phyloP scores from a whole-genome alignment of 495 filamentous ascomycete species.

The Neurospora tetrasperma region DNA sequence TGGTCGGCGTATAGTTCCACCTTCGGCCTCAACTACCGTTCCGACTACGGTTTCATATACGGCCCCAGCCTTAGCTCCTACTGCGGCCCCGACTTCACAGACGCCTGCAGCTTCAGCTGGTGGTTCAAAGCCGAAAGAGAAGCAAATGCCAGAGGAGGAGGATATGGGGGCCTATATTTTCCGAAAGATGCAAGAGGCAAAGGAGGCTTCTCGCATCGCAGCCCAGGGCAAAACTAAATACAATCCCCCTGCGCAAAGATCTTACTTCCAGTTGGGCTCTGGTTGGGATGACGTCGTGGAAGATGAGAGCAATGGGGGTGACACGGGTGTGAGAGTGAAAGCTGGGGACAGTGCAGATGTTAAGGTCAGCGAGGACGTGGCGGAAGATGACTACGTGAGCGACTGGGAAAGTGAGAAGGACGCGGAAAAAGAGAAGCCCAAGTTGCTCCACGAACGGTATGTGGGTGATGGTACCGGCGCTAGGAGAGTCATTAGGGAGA shows the following conservation, averaged over 20 bases:
- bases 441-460: not conserved
- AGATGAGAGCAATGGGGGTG: not conserved
- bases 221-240: not conserved
- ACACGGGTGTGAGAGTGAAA: not conserved
- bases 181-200: not conserved
- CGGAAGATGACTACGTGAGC: not conserved
- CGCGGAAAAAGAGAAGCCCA: not conserved
- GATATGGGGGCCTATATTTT: not conserved
- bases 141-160: not conserved
- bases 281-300: not conserved
- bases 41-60: not conserved
- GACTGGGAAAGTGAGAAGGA: not conserved
- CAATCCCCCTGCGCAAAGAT: not conserved
- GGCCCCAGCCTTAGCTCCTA: not conserved
- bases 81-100: not conserved
- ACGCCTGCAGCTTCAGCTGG: not conserved
- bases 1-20: not conserved
- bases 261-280: not conserved
- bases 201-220: not conserved
- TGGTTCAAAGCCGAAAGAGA: not conserved
- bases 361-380: not conserved
- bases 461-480: not conserved
- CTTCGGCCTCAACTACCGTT: not conserved
- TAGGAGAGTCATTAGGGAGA: not conserved
- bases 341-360: not conserved